A percentile compares a stretch with the other conserved stretches of the same genome.
Conservation (phyloP, 2,329 filamentous ascomycete species). For the Furcasterigmium furcatum region DNA sequence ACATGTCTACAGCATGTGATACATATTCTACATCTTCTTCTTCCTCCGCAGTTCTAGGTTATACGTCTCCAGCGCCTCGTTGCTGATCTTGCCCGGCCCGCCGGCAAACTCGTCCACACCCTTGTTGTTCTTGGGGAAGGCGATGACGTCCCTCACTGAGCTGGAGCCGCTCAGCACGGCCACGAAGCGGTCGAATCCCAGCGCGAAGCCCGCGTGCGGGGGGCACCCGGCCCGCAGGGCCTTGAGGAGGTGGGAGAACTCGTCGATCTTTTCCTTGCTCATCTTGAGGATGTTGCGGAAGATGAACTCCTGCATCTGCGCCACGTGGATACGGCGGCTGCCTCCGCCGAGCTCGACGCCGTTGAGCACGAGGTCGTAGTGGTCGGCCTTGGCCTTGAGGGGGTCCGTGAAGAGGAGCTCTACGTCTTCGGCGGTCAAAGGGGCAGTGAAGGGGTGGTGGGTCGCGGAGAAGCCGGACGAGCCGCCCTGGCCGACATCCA, state of each 20-base stretch:
- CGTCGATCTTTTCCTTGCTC: constrained; percentile 64
- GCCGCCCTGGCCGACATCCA: constrained; percentile 77
- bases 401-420: constrained; percentile 72
- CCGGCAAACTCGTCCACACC: constrained; percentile 83
- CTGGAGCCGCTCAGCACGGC: constrained; percentile 74
- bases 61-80: constrained; percentile 49
- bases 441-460: constrained; percentile 95
- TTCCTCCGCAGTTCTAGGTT: constrained; percentile 29
- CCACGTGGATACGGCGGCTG: constrained; percentile 85
- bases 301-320: constrained; percentile 78
- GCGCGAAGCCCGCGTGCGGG: constrained; percentile 88
- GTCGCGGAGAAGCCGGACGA: constrained; percentile 78
- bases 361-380: constrained; percentile 95
- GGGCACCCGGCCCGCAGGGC: constrained; percentile 85
- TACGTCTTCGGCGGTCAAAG: constrained; percentile 68
- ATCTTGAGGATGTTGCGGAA: constrained; percentile 83
- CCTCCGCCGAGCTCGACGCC: constrained; percentile 93
- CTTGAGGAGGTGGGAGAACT: constrained; percentile 82
- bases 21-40: background rate
- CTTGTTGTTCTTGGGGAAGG: constrained; percentile 90
- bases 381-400: constrained; percentile 71
- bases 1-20: background rate
- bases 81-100: constrained; percentile 67
- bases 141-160: constrained; percentile 89
- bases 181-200: constrained; percentile 86